Percentiles rank a stretch among this genome's conserved stretches.
These are phyloP conservation scores for Remersonia thermophila DNA, from an alignment of 2,329 filamentous ascomycete genomes.

Conservation along the genomic window DNA sequence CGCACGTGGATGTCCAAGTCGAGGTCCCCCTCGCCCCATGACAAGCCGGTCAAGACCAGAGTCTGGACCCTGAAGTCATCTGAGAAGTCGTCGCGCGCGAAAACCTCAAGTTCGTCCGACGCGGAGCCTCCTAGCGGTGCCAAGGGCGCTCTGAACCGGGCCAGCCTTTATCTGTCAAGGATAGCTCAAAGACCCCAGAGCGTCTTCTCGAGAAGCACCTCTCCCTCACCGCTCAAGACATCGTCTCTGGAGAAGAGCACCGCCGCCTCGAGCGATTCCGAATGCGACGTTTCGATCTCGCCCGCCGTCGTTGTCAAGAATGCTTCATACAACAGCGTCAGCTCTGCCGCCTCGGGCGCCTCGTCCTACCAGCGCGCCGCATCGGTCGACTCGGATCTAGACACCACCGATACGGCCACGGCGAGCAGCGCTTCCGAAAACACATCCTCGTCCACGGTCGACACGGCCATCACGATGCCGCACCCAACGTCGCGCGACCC, in stretches of 20 bases:
- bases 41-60: constrained; percentile 10
- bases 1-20: constrained; percentile 40
- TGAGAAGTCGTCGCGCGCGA: no score
- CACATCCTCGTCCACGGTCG: constrained; percentile 27
- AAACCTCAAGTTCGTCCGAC: not conserved
- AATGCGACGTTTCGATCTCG: constrained; percentile 24
- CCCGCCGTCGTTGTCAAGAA: constrained; percentile 15
- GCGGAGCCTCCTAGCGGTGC: constrained; percentile 19
- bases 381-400: constrained; percentile 15
- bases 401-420: constrained; percentile 15
- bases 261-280: constrained; percentile 12
- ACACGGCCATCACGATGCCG: constrained; percentile 34
- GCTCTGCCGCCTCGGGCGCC: constrained; percentile 6
- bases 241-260: constrained; percentile 12
- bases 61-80: no score
- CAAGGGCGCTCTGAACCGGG: constrained; percentile 29
- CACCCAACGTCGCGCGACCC: constrained; percentile 34
- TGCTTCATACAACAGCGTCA: constrained; percentile 11
- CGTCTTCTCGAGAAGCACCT: constrained; percentile 28
- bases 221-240: constrained; percentile 14
- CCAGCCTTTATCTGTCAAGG: constrained; percentile 38
- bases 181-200: constrained; percentile 34
- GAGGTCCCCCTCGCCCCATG: constrained; percentile 35
- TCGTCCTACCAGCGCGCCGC: constrained; percentile 17
- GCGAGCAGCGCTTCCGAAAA: constrained; percentile 20